Evolutionary conservation across 352 stramenopile genomes (phyloP), one percentile per base, ranked within the genome.

Genomic region (Phytophthora capsici): DNA sequence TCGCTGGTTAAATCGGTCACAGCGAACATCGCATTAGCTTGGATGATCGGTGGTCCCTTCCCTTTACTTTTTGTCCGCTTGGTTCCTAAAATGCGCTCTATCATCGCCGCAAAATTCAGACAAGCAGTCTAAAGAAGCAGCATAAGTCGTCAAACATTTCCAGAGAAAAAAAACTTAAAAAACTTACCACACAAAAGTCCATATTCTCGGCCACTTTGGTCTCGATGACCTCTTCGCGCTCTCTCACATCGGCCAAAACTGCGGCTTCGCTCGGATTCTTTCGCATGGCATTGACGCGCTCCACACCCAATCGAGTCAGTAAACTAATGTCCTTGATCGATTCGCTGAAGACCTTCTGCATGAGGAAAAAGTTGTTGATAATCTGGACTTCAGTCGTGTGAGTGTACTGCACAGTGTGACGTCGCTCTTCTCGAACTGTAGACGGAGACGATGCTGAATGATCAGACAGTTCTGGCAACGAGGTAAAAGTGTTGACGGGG

Each of bases 241-340:
- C 34, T 20, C 51, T 20, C 6, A 66, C 43, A 40, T 68, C 28
- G 3, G 22, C 41, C 3, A 73, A 38, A 32, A 37, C 16, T 7
- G 19, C 17, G 8, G 32, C 20, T 23, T 65, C 38, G 20, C 16
- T 49, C 9, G 34, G 25, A 1, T 13, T 38, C 20, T 61, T 55
- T 3, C 69, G 55, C 20, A 45, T 47, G 1, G 37, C 28, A 23
- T 69, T 56, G 20, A 75, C 54, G 9, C 71, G 70, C 28, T 77
- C 57, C 1, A 75, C 59, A 5, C 77, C 77, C 4, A 81, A 36
- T 3, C 57, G 67, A 43, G 75, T 85, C 36, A 85, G 59, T 4
- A 75, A 49, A 56, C 77, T 77, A 45, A 85, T 61, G 40, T 85
- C 77, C 26, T 85, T 75, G 32, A 85, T 71, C 10, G 74, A 68